A percentile compares a stretch with the other conserved stretches of the same genome.
phyloP scores from a whole-genome alignment of 2,329 filamentous ascomycete species.

The Fusarium palustre region DNA sequence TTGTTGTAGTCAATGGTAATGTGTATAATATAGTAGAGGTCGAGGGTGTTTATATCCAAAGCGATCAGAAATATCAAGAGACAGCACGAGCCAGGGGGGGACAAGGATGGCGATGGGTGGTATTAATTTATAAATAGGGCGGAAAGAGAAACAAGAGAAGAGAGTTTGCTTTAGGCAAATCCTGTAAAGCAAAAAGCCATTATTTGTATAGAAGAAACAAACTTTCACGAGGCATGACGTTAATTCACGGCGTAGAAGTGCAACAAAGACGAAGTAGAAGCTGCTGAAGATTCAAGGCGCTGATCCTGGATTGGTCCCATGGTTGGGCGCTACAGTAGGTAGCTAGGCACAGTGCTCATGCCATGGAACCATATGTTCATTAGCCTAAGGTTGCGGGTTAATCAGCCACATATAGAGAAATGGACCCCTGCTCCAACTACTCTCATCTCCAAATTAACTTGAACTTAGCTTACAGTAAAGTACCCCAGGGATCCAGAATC shows the following conservation, averaged over 20 bases:
- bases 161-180: neutral
- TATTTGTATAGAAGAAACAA: conserved; percentile 12
- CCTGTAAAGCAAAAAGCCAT: neutral
- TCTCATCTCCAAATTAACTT: conserved; percentile 23
- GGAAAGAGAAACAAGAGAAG: conserved; percentile 8
- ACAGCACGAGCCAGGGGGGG: conserved; percentile 31
- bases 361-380: conserved; percentile 25
- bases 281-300: conserved; percentile 25
- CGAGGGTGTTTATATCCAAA: conserved; percentile 21
- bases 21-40: neutral
- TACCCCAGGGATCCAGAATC: conserved; percentile 14
- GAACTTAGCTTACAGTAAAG: conserved; percentile 3
- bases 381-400: conserved; percentile 30
- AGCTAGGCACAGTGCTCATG: neutral
- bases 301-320: conserved; percentile 19
- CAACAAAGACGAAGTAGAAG: conserved; percentile 8
- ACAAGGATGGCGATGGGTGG: neutral
- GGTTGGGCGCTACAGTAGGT: conserved; percentile 20
- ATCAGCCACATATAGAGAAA: conserved; percentile 29
- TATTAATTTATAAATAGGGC: conserved; percentile 6
- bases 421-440: conserved; percentile 20
- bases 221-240: conserved; percentile 12
- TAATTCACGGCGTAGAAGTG: conserved; percentile 20
- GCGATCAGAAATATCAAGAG: conserved; percentile 15
- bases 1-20: neutral